Evolutionary conservation across 2,329 filamentous ascomycete species (phyloP).

Genomic region (Gaeumannomyces tritici): DNA sequence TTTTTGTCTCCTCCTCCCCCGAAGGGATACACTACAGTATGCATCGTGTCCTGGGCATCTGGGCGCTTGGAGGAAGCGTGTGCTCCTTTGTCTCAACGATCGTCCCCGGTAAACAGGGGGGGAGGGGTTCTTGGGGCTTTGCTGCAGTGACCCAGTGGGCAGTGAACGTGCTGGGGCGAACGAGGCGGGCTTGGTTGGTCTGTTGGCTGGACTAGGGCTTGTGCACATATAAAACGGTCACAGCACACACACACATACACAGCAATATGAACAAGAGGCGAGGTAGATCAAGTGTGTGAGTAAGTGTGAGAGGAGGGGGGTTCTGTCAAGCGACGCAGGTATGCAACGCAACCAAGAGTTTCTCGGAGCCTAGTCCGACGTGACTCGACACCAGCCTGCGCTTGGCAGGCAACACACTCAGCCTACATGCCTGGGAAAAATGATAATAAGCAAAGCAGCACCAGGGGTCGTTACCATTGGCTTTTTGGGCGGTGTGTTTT

Average conservation of each 20-base stretch:
- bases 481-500: too few species aligned
- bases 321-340: neutral
- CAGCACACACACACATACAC: neutral
- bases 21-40: neutral
- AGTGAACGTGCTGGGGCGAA: neutral
- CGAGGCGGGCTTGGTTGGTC: neutral
- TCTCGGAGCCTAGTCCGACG: neutral
- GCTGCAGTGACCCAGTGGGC: neutral
- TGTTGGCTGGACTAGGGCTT: too few species aligned
- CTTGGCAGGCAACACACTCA: neutral
- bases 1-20: too few species aligned
- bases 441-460: neutral
- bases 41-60: neutral
- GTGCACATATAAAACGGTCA: neutral
- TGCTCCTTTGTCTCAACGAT: neutral
- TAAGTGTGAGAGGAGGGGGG: neutral
- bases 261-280: neutral
- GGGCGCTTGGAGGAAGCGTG: neutral
- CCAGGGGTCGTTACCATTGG: neutral
- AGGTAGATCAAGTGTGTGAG: neutral
- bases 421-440: too few species aligned
- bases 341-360: neutral
- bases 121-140: neutral
- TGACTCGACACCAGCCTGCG: neutral
- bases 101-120: neutral